Percentiles rank a stretch among this genome's conserved stretches.
Conservation (phyloP, 75 land plant species). For the Picea sitchensis region DNA sequence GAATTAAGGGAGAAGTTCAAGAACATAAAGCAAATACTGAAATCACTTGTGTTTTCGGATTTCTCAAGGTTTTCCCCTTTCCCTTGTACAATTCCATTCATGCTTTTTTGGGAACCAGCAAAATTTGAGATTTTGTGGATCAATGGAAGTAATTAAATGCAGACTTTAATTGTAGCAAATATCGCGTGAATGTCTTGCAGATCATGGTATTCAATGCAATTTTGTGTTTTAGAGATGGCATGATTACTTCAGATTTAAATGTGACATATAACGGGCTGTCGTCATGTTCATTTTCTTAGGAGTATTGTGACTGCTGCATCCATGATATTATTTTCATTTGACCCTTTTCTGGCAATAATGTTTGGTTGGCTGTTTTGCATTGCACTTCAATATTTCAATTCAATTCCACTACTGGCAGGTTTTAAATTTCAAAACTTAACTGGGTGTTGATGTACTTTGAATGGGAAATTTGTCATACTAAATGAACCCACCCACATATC, state of each 20-base stretch:
- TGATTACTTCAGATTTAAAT: too few species aligned
- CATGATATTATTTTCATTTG: background rate
- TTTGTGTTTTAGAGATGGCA: too few species aligned
- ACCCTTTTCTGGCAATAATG: background rate
- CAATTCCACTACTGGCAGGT: background rate
- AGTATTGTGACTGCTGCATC: background rate
- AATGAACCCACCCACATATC: too few species aligned
- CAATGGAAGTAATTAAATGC: background rate
- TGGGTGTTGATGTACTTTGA: background rate
- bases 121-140: background rate
- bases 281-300: background rate
- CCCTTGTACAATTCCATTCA: background rate
- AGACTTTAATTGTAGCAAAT: background rate
- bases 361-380: background rate
- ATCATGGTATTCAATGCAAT: background rate
- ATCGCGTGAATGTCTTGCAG: background rate
- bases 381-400: background rate
- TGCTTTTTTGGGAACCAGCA: too few species aligned
- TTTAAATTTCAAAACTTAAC: background rate
- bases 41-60: slow-evolving; percentile 93
- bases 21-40: slow-evolving; percentile 85
- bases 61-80: slow-evolving; percentile 73
- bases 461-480: background rate
- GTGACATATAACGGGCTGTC: too few species aligned
- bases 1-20: slow-evolving; percentile 96